These are phyloP conservation scores for Ganoderma lingzhi DNA, from an alignment of 1,284 basidiomycete species.

Conservation along the genomic window DNA sequence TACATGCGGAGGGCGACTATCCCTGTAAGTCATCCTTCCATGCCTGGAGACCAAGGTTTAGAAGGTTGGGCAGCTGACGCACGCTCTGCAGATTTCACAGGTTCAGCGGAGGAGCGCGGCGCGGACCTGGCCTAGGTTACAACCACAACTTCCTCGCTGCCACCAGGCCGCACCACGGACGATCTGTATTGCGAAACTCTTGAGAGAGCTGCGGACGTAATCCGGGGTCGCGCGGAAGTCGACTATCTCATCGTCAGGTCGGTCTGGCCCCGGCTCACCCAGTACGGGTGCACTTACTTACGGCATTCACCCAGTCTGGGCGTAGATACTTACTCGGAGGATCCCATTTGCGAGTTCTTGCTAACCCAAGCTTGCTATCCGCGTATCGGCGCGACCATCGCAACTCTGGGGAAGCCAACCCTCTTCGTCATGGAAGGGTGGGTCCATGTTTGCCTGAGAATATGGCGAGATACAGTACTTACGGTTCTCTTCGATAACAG, in stretches of 20 bases:
- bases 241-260: slow-evolving; percentile 45
- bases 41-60: not conserved
- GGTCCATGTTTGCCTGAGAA: slow-evolving; percentile 13
- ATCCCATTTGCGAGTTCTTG: slow-evolving; percentile 47
- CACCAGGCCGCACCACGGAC: slow-evolving; percentile 39
- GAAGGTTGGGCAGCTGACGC: not conserved
- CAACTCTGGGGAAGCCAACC: slow-evolving; percentile 36
- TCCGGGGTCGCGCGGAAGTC: slow-evolving; percentile 37
- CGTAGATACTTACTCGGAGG: slow-evolving; percentile 47
- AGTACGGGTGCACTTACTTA: not conserved
- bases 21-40: slow-evolving; percentile 41
- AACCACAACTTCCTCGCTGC: slow-evolving; percentile 46
- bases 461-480: not conserved
- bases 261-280: not conserved
- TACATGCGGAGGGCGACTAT: slow-evolving; percentile 46
- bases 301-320: slow-evolving; percentile 38
- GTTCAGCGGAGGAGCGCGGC: slow-evolving; percentile 41
- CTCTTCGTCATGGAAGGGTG: slow-evolving; percentile 50
- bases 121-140: slow-evolving; percentile 37
- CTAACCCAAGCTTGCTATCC: slow-evolving; percentile 42
- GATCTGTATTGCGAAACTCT: slow-evolving; percentile 40
- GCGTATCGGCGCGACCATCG: slow-evolving; percentile 43
- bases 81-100: slow-evolving; percentile 44
- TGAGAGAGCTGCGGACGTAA: slow-evolving; percentile 30
- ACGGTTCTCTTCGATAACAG: slow-evolving; percentile 24